Conservation (phyloP, 2,329 filamentous ascomycete species). For the Colletotrichum higginsianum region DNA sequence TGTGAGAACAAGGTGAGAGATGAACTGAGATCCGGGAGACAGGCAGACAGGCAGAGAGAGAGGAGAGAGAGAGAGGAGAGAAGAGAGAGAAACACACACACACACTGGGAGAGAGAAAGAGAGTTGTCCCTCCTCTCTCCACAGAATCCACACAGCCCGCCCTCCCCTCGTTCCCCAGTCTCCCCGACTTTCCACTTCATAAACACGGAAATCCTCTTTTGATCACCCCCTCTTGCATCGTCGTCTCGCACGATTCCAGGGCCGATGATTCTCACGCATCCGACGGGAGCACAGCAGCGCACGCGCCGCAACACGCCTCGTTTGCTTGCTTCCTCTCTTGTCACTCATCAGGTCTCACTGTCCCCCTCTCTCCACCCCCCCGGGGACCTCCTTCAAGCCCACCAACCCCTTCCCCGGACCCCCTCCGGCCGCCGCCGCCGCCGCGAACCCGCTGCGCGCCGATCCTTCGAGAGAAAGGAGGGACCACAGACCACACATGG, state of each 20-base stretch:
- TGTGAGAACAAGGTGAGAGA: not conserved
- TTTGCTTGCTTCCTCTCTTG: not conserved
- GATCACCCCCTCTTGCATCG: constrained; percentile 27
- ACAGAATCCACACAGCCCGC: constrained; percentile 4
- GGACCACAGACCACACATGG: constrained; percentile 20
- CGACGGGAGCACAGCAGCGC: constrained; percentile 19
- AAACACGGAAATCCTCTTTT: constrained; percentile 23
- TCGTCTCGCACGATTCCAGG: constrained; percentile 40
- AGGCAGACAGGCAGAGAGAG: no score
- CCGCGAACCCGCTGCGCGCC: constrained; percentile 27
- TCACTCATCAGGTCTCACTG: not conserved
- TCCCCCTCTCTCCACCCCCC: no score
- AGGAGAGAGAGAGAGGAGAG: no score
- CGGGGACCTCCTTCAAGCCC: no score
- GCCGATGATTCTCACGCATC: constrained; percentile 42
- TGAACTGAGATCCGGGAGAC: not conserved
- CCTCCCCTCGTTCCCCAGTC: not conserved
- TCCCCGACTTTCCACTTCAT: constrained; percentile 25
- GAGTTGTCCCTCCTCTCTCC: not conserved
- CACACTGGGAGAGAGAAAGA: no score
- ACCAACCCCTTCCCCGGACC: not conserved
- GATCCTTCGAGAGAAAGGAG: constrained; percentile 8
- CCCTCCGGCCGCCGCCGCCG: constrained; percentile 1
- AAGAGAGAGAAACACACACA: no score
- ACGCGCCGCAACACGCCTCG: not conserved